Percentiles rank a stretch among this genome's conserved stretches.
phyloP scores from a whole-genome alignment of 2,329 filamentous ascomycete species.

The Cadophora sp. region DNA sequence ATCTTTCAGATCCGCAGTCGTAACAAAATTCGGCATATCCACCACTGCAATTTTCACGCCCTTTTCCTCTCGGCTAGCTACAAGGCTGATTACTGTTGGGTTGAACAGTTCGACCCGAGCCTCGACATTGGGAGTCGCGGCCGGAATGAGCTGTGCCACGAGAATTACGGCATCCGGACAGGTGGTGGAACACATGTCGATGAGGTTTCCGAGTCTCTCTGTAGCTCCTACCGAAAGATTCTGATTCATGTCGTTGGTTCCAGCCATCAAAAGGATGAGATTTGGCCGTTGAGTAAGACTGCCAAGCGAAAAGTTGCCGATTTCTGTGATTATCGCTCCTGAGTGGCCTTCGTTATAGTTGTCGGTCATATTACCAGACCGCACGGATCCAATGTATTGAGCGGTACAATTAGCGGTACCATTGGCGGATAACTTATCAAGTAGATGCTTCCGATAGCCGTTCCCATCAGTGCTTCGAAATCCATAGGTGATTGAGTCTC shows the following conservation, averaged over 20 bases:
- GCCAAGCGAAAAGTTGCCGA: conserved; percentile 33
- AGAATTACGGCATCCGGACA: conserved; percentile 47
- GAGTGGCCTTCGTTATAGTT: conserved; percentile 47
- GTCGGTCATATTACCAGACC: conserved; percentile 45
- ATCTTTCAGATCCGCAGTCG: conserved; percentile 19
- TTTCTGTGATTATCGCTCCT: conserved; percentile 45
- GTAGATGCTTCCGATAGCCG: conserved; percentile 48
- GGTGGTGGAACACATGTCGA: conserved; percentile 44
- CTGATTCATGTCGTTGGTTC: conserved; percentile 46
- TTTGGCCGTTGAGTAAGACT: conserved; percentile 42
- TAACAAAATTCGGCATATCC: conserved; percentile 29
- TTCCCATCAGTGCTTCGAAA: conserved; percentile 45
- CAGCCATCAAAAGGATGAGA: conserved; percentile 46
- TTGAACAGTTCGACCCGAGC: conserved; percentile 27
- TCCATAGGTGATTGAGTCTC: conserved; percentile 49
- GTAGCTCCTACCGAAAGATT: conserved; percentile 43
- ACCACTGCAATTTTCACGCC: conserved; percentile 28
- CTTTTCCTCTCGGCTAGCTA: not conserved
- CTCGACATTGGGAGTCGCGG: not conserved
- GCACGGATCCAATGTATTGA: conserved; percentile 44
- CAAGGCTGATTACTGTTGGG: conserved; percentile 26
- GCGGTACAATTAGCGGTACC: conserved; percentile 25
- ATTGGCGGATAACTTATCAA: conserved; percentile 38
- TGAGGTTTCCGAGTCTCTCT: conserved; percentile 43
- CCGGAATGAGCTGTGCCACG: conserved; percentile 47